These are phyloP conservation scores for Scedosporium minutisporum DNA, from an alignment of 2,329 filamentous ascomycete species.

Conservation along the genomic window DNA sequence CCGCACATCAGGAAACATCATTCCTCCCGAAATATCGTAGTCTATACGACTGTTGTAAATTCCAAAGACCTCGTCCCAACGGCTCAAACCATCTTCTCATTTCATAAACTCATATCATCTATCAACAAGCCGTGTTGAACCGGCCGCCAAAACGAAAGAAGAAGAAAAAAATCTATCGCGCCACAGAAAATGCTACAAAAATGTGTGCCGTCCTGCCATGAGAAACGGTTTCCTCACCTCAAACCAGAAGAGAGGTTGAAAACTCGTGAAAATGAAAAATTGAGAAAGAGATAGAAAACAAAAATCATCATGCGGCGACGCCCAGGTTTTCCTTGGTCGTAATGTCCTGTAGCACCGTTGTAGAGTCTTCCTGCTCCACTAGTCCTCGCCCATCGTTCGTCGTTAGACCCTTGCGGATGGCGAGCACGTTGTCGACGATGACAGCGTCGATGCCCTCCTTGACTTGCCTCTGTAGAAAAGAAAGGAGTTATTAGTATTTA, in stretches of 20 bases:
- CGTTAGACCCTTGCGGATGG: conserved; percentile 83
- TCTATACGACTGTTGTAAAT: too few relatives aligned
- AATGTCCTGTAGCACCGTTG: neutral
- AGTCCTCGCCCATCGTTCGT: conserved; percentile 16
- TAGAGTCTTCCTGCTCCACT: neutral
- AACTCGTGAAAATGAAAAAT: neutral
- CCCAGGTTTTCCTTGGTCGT: neutral
- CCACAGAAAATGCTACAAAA: neutral
- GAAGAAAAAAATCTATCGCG: neutral
- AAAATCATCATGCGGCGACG: neutral
- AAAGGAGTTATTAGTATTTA: conserved; percentile 9
- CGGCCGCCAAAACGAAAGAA: neutral
- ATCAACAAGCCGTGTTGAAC: neutral
- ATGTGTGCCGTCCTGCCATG: neutral
- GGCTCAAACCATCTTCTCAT: neutral
- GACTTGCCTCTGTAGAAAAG: conserved; percentile 60
- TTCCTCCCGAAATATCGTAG: too few relatives aligned
- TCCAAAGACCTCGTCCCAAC: neutral
- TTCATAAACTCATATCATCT: neutral
- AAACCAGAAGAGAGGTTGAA: neutral
- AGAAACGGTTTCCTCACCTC: neutral
- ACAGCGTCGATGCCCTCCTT: conserved; percentile 95
- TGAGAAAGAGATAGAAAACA: neutral
- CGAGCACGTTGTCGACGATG: conserved; percentile 90
- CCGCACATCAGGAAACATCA: too few relatives aligned